Evolutionary conservation across 2,329 filamentous ascomycete genomes (phyloP), one percentile per base, ranked within the genome.

Genomic region (Ceratocystis eucalypticola): DNA sequence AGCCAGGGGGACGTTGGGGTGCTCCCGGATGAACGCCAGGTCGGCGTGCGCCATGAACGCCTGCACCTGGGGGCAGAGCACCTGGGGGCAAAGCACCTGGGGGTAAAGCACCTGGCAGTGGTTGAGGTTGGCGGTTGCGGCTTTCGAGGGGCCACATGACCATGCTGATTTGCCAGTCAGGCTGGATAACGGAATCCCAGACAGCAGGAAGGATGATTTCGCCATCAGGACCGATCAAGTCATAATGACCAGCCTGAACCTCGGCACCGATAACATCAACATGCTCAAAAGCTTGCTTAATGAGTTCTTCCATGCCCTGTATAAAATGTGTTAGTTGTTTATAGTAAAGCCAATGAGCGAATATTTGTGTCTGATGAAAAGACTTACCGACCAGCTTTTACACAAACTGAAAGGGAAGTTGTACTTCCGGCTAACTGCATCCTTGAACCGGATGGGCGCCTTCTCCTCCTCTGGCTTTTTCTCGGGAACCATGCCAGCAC

Each of bases 331-430:
- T 59, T 37, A 65, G 28, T n/a, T 59, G 15, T 20, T 33, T 59
- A 10, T 4, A 41, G 37, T 41, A 41, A 41, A 41, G 3, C 37
- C 28, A 33, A 33, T 8, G 5, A 17, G 6, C 8, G 12, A 10
- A 65, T 48, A 25, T 61, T 4, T 44, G 12, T 22, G 15, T 25
- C 17, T 55, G 6, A 33, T 33, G 15, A 50, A 33, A 30, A 17
- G 65, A 82, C 84, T 74, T 84, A 92, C 89, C 78, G 80, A 79
- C 91, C 91, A 95, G 2, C 87, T 94, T 72, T 86, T 84, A 75
- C 91, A 96, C 37, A 95, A 75, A 69, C 92, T 84, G 76, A 87
- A 96, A 1, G 92, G 92, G 72, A 96, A 96, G 76, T 85, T 94
- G 74, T 95, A 96, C 75, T 95, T 96, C 70, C 92, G 83, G 41